phyloP scores from a whole-genome alignment of 2,329 filamentous ascomycete genomes.

The Colletotrichum orchidophilum region DNA sequence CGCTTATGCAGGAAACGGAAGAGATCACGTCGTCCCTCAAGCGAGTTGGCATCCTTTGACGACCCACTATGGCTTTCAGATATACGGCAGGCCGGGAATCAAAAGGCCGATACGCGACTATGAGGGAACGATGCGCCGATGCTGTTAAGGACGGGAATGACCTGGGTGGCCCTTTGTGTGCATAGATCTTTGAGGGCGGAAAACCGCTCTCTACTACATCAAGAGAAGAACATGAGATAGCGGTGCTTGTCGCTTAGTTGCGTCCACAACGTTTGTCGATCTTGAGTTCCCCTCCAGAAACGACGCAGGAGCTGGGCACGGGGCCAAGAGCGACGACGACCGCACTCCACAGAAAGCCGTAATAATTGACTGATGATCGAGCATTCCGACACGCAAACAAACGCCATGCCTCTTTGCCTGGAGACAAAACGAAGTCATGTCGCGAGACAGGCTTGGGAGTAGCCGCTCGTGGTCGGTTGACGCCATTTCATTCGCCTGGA shows the following conservation, averaged over 20 bases:
- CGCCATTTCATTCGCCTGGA: conserved; percentile 49
- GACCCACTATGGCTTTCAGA: conserved; percentile 29
- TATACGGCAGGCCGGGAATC: conserved; percentile 1
- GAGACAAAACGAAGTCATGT: conserved; percentile 24
- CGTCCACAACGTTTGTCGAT: conserved; percentile 5
- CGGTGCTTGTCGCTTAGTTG: conserved; percentile 1
- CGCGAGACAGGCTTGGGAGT: conserved; percentile 7
- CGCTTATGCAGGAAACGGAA: conserved; percentile 44
- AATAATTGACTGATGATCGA: conserved; percentile 20
- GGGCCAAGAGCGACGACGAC: conserved; percentile 1
- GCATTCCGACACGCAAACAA: conserved; percentile 3
- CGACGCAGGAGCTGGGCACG: conserved; percentile 10
- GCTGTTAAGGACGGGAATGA: conserved; percentile 14
- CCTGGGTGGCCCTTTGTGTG: conserved; percentile 43
- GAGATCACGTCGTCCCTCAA: conserved; percentile 49
- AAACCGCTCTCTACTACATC: conserved; percentile 53
- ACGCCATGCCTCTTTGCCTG: conserved; percentile 20
- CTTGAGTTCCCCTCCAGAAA: background rate
- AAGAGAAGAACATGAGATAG: conserved; percentile 44
- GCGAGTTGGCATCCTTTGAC: conserved; percentile 53
- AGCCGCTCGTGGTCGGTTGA: conserved; percentile 48
- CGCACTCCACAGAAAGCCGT: conserved; percentile 8
- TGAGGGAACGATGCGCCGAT: conserved; percentile 9
- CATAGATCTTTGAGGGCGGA: conserved; percentile 57
- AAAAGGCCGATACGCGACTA: conserved; percentile 4